phyloP scores from a whole-genome alignment of 306 rosid genomes.

The Hippophae tibetana region DNA sequence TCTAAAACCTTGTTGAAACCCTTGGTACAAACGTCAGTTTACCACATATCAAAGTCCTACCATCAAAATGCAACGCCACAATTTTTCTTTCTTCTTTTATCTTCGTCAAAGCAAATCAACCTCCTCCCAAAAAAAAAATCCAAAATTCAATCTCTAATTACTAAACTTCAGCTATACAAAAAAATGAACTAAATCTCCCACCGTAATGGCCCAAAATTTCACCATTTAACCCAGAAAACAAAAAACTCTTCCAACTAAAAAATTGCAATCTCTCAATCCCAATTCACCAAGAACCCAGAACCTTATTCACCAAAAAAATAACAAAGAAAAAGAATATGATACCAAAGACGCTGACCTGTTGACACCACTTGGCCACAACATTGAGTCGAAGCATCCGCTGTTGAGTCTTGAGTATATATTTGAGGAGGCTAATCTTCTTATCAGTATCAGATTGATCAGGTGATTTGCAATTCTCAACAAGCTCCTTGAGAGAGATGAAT shows the following conservation, averaged over 20 bases:
- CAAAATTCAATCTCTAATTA: not conserved
- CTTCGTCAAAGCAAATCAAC: too few relatives aligned
- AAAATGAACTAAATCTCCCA: not conserved
- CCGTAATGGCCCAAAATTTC: conserved; percentile 4
- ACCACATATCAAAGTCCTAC: too few relatives aligned
- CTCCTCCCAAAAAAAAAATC: too few relatives aligned
- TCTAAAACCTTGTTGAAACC: too few relatives aligned
- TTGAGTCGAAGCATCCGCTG: conserved; percentile 96
- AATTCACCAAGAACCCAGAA: not conserved
- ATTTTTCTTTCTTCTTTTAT: too few relatives aligned
- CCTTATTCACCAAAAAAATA: not conserved
- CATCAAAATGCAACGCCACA: too few relatives aligned
- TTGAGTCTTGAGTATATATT: conserved; percentile 79
- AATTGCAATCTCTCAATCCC: conserved; percentile 5
- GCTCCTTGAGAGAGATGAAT: conserved; percentile 58
- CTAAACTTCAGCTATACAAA: not conserved
- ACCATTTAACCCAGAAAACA: conserved; percentile 3
- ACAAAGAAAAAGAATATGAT: not conserved
- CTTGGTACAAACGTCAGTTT: too few relatives aligned
- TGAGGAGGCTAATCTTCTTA: conserved; percentile 71
- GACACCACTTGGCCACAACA: conserved; percentile 95
- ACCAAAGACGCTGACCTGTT: conserved; percentile 41
- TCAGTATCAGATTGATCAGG: conserved; percentile 67
- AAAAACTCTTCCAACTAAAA: not conserved
- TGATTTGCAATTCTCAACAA: conserved; percentile 67